Evolutionary conservation across 139 green algal species (phyloP), one percentile per base, ranked within the genome.

Genomic region (Chlorella ohadii): DNA sequence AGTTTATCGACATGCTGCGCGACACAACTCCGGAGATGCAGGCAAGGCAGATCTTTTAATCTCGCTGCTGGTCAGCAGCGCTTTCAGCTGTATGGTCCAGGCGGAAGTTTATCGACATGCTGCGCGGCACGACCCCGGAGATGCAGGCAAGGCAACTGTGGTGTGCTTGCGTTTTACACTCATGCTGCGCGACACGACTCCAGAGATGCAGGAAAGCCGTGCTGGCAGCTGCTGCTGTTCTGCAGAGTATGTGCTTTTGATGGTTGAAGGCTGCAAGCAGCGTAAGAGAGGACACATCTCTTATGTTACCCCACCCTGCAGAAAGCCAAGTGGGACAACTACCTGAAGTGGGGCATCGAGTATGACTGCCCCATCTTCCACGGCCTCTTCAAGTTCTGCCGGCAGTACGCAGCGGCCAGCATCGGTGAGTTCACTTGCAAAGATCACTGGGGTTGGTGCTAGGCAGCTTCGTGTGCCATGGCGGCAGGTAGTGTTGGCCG

Each of bases 301-400:
- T n/a, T n/a, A n/a, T n/a, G n/a, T n/a, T n/a, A n/a, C n/a, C n/a
- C n/a, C n/a, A n/a, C n/a, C n/a, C n/a, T 31, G 77, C 77, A 83
- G 78, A 73, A 83, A 31, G 33, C 66, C 15, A 81, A 92, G 41
- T 68, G 77, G 28, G 47, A 92, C 27, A 82, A 93, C 39, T 88
- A 95, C 75, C 67, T 87, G 28, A 85, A 89, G 33, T 97, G 93
- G 88, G 97, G 96, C 82, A 85, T 98, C n/a, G 92, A 93, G 19
- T 93, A 98, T 31, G 96, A 98, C 89, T 98, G 95, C 84, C 96
- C 96, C 19, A 90, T 97, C 11, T 98, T 98, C 87, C 91, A 95
- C 20, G 92, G 94, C 13, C 87, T 98, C 4, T 98, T 96, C 73
- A 84, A 93, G 31, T 97, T 95, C 84, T 96, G 91, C 89, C 82